Base-by-base conservation (phyloP, 2,329 filamentous ascomycete species). In the Fonsecaea erecta region DNA sequence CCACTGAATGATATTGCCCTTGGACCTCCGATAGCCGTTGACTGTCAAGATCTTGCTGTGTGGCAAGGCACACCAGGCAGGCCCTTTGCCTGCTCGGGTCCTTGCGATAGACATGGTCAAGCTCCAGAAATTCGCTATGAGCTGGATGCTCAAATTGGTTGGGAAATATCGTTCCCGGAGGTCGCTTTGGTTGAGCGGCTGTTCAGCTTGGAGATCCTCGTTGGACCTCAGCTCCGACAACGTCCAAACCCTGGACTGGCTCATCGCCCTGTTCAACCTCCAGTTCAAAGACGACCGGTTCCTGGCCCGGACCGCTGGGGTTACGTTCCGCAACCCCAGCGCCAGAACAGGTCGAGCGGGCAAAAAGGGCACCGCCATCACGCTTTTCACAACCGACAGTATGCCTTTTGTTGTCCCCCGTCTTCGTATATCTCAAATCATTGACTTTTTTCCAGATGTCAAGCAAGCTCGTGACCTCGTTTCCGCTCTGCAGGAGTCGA, bases 321-420 rank as follows among this genome's bases (percentile, higher is more conserved):
- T 75, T 89, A 89, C 74, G 85, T 89, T 77, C 86, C 73, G 73
- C 30, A 74, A 89, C 78, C 86, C 86, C 76, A 88, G 88, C 77
- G 86, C 86, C 76, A 85, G 86, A 81, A 89, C 86, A 76, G 86
- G 83, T 80, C 86, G 86, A 84, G 86, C 86, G 77, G 95, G 95
- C 83, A 90, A 90, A 75, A 92, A 90, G 71, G 95, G 95, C 83
- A 98, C 93, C 75, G 95, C 95, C 78, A 98, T 98, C 77, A 98
- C 95, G 72, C 88, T 99, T 76, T 99, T 99, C 83, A 98, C 95
- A 80, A 95, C 94, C 90, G 95, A 98, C 82, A 98, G 94, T 97
- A 86, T 84, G 93, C 67, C 30, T 32, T 6, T n/a, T 24, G n/a
- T 30, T n/a, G n/a, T 4, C 8, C 26, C n/a, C 62, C 52, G 35